A percentile compares a stretch with the other conserved stretches of the same genome.
Conservation (phyloP, 2,329 filamentous ascomycete genomes). For the Phialemoniopsis sp. region DNA sequence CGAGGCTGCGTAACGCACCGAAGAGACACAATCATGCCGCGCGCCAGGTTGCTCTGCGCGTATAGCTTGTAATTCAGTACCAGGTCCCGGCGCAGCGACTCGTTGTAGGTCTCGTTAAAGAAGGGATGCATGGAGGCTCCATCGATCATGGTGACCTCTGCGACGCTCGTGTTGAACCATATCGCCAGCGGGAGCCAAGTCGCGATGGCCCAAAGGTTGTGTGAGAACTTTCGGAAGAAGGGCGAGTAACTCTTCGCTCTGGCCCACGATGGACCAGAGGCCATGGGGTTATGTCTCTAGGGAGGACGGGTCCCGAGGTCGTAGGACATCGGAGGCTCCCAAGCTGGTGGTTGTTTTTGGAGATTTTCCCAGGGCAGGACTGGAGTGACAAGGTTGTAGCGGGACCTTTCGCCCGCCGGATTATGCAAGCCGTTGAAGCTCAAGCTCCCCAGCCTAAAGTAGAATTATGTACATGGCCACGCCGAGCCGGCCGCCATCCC, state of each 20-base stretch:
- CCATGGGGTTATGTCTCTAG: too few relatives aligned
- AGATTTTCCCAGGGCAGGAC: too few relatives aligned
- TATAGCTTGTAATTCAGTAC: constrained; percentile 57
- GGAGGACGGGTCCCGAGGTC: too few relatives aligned
- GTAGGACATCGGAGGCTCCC: too few relatives aligned
- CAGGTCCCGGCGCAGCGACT: constrained; percentile 48
- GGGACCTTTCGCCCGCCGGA: too few relatives aligned
- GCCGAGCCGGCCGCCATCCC: too few relatives aligned
- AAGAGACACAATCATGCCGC: constrained; percentile 74
- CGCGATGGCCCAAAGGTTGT: constrained; percentile 46
- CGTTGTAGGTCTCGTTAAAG: constrained; percentile 63
- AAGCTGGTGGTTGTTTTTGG: too few relatives aligned
- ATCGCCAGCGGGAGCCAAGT: constrained; percentile 60
- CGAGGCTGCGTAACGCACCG: constrained; percentile 36
- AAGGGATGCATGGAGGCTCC: constrained; percentile 75
- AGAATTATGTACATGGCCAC: too few relatives aligned
- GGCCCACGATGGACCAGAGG: too few relatives aligned
- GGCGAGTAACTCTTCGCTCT: background rate
- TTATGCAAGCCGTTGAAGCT: too few relatives aligned
- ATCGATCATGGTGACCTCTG: constrained; percentile 51
- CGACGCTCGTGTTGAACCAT: constrained; percentile 58
- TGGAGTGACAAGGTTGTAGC: too few relatives aligned
- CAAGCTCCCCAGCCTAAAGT: too few relatives aligned
- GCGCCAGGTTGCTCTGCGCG: constrained; percentile 51
- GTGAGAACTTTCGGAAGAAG: constrained; percentile 32